These are phyloP conservation scores for Dipteronia sinensis DNA, from an alignment of 345 rosid genomes.

Conservation along the genomic window DNA sequence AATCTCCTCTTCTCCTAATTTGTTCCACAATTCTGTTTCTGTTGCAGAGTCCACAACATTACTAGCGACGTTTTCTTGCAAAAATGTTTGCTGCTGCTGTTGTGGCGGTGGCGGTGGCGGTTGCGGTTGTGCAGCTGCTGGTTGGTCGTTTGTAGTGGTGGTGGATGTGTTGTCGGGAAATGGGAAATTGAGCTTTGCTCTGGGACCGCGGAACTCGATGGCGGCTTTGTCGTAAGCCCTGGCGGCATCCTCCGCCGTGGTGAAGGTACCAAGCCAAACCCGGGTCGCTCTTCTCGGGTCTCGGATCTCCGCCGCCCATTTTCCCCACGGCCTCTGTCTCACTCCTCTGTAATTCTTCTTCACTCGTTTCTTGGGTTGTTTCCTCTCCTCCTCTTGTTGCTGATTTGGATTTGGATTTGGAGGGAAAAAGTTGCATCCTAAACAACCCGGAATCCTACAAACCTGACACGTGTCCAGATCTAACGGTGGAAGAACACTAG, in stretches of 20 bases:
- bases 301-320: slow-evolving; percentile 96
- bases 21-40: slow-evolving; percentile 34
- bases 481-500: slow-evolving; percentile 23
- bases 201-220: slow-evolving; percentile 60
- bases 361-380: slow-evolving; percentile 28
- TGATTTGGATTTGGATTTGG: slow-evolving; percentile 37
- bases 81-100: neutral
- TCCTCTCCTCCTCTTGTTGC: slow-evolving; percentile 8
- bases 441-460: slow-evolving; percentile 67
- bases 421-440: slow-evolving; percentile 79
- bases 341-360: slow-evolving; percentile 92
- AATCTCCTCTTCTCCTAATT: slow-evolving; percentile 42
- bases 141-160: neutral
- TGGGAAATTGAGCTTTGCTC: slow-evolving; percentile 73
- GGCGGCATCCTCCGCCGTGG: slow-evolving; percentile 90
- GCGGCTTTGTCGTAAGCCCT: slow-evolving; percentile 90
- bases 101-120: neutral
- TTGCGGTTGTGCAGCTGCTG: neutral
- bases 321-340: slow-evolving; percentile 98
- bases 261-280: slow-evolving; percentile 97
- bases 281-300: slow-evolving; percentile 77
- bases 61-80: neutral
- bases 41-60: neutral
- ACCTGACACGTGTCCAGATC: slow-evolving; percentile 60
- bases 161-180: slow-evolving; percentile 36